Conservation (phyloP, 768 basidiomycete species). For the Tylopilus sp. region DNA sequence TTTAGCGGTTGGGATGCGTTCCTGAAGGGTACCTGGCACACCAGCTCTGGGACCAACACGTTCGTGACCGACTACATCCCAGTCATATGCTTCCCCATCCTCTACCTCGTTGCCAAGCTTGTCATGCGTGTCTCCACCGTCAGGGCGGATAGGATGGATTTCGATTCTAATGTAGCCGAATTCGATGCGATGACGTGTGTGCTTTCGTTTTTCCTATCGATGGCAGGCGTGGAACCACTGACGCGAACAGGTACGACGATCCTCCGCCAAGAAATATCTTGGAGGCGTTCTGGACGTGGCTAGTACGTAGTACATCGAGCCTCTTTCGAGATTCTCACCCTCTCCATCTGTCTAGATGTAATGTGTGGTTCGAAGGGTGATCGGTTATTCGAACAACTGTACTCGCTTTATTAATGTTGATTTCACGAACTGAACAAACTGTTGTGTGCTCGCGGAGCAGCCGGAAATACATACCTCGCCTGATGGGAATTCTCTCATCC, state of each 20-base stretch:
- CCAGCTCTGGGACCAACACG: no score
- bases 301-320: constrained; percentile 14
- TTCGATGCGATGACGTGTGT: constrained; percentile 28
- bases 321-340: not conserved
- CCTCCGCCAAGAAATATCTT: constrained; percentile 24
- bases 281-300: constrained; percentile 29
- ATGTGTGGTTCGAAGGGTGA: no score
- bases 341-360: constrained; percentile 5
- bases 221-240: not conserved
- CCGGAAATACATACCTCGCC: no score
- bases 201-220: not conserved
- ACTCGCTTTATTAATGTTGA: no score
- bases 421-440: no score
- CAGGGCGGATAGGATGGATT: constrained; percentile 25
- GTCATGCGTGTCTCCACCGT: constrained; percentile 8
- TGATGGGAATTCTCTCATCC: no score
- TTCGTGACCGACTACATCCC: constrained; percentile 42
- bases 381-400: no score
- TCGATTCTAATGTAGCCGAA: constrained; percentile 21
- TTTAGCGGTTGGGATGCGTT: constrained; percentile 41
- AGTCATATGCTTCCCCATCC: constrained; percentile 42
- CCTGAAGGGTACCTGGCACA: constrained; percentile 35
- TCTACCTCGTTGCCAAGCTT: constrained; percentile 36
- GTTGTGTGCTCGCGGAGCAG: no score
- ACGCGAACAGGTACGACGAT: constrained; percentile 22